Evolutionary conservation across 805 yeast species (phyloP).

Genomic region (Metschnikowia lochheadii): DNA sequence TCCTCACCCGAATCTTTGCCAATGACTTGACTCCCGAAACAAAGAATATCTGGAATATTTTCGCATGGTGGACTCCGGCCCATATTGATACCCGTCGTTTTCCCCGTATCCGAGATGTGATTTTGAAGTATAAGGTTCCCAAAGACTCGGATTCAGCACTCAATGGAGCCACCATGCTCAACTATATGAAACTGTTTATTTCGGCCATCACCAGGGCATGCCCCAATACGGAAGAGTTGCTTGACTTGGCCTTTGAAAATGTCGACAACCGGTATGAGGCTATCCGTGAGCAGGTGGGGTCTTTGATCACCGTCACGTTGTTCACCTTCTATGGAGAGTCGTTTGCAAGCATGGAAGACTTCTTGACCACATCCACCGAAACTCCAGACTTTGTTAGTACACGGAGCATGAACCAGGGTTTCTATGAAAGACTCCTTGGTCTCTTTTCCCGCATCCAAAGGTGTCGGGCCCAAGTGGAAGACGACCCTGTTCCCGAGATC

Average conservation of each 20-base stretch:
- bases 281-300: slow-evolving; percentile 66
- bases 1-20: slow-evolving; percentile 44
- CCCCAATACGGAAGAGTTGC: slow-evolving; percentile 43
- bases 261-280: slow-evolving; percentile 67
- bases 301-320: slow-evolving; percentile 48
- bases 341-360: slow-evolving; percentile 32
- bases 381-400: slow-evolving; percentile 7
- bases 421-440: slow-evolving; percentile 35
- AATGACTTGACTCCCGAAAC: slow-evolving; percentile 72
- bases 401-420: slow-evolving; percentile 15
- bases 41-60: slow-evolving; percentile 66
- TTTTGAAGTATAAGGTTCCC: slow-evolving; percentile 47
- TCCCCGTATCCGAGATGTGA: slow-evolving; percentile 44
- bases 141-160: slow-evolving; percentile 58
- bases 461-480: slow-evolving; percentile 35
- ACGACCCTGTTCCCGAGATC: slow-evolving; percentile 50
- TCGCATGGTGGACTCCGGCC: slow-evolving; percentile 69
- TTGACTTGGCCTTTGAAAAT: slow-evolving; percentile 42
- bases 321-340: slow-evolving; percentile 42
- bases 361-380: slow-evolving; percentile 32
- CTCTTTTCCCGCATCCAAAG: slow-evolving; percentile 41
- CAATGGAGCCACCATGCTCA: slow-evolving; percentile 56
- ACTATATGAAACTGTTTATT: slow-evolving; percentile 49
- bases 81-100: slow-evolving; percentile 66
- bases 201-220: slow-evolving; percentile 53